Conservation (phyloP, 2,329 filamentous ascomycete species). For the Scytalidium lignicola region DNA sequence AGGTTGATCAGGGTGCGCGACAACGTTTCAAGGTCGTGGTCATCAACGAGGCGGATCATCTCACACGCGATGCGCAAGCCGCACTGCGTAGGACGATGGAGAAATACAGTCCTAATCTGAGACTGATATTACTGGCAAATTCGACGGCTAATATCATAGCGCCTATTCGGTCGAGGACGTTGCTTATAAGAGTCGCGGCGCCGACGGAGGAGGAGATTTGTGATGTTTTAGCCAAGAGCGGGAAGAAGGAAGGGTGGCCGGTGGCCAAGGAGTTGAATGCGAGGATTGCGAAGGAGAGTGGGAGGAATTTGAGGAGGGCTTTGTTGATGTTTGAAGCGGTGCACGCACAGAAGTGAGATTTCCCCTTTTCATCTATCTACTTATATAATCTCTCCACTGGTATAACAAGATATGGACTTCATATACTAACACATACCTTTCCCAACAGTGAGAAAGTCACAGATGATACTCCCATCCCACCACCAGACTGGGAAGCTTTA, state of each 20-base stretch:
- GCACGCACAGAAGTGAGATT: slow-evolving; percentile 85
- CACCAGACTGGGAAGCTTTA: slow-evolving; percentile 93
- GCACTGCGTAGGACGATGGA: slow-evolving; percentile 96
- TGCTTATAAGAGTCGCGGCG: slow-evolving; percentile 87
- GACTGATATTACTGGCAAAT: slow-evolving; percentile 88
- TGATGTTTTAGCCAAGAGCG: slow-evolving; percentile 62
- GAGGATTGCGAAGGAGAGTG: slow-evolving; percentile 85
- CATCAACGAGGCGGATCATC: slow-evolving; percentile 96
- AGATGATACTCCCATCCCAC: slow-evolving; percentile 83
- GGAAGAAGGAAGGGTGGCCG: slow-evolving; percentile 81
- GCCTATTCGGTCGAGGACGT: slow-evolving; percentile 87
- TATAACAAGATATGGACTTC: background rate
- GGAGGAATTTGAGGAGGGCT: slow-evolving; percentile 82
- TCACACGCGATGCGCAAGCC: slow-evolving; percentile 91
- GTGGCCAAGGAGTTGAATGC: slow-evolving; percentile 69
- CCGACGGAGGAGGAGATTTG: slow-evolving; percentile 84
- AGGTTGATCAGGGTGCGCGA: slow-evolving; percentile 87
- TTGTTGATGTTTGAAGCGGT: slow-evolving; percentile 96
- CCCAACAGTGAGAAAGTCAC: slow-evolving; percentile 74
- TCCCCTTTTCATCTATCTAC: slow-evolving; percentile 4
- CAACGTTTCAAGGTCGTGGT: slow-evolving; percentile 98
- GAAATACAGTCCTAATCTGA: slow-evolving; percentile 94
- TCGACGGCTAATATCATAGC: slow-evolving; percentile 98
- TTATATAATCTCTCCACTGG: too few species aligned
- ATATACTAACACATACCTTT: slow-evolving; percentile 24